Evolutionary conservation across 2,329 filamentous ascomycete genomes (phyloP).

Genomic region (Erysiphe pulchra): DNA sequence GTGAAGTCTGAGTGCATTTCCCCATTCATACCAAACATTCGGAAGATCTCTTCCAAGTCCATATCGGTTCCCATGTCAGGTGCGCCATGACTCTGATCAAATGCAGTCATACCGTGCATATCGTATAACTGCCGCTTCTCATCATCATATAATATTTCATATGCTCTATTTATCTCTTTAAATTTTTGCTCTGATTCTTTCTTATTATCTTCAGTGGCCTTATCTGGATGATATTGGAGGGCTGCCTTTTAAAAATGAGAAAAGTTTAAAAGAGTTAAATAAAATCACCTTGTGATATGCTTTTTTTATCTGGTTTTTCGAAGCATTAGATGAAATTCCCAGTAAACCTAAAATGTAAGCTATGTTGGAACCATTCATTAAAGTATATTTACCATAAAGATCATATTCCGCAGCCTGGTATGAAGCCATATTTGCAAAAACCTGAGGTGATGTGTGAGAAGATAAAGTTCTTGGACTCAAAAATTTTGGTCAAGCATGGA

Average conservation of each 20-base stretch:
- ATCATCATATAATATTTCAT: conserved; percentile 93
- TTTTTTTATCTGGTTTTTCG: conserved; percentile 69
- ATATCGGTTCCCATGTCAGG: conserved; percentile 36
- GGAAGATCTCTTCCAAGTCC: conserved; percentile 80
- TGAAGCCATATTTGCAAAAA: conserved; percentile 9
- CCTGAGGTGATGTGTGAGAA: no score
- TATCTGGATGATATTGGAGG: conserved; percentile 78
- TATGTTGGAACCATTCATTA: background rate
- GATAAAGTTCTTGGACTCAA: no score
- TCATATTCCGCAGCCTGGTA: conserved; percentile 20
- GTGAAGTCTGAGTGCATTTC: conserved; percentile 14
- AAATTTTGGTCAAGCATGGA: no score
- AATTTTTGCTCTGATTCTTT: conserved; percentile 73
- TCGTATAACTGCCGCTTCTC: conserved; percentile 85
- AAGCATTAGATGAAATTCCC: conserved; percentile 44
- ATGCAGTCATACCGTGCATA: conserved; percentile 82
- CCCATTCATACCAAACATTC: conserved; percentile 48
- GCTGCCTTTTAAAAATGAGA: conserved; percentile 34
- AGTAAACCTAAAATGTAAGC: conserved; percentile 37
- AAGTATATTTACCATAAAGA: conserved; percentile 27
- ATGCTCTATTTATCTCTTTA: conserved; percentile 80
- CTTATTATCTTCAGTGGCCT: conserved; percentile 67
- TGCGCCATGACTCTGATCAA: conserved; percentile 46
- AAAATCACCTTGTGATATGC: conserved; percentile 66
- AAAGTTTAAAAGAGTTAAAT: background rate